These are phyloP conservation scores for Chytridium lagenaria DNA, from an alignment of 371 early-diverging fungal genomes.

Conservation along the genomic window DNA sequence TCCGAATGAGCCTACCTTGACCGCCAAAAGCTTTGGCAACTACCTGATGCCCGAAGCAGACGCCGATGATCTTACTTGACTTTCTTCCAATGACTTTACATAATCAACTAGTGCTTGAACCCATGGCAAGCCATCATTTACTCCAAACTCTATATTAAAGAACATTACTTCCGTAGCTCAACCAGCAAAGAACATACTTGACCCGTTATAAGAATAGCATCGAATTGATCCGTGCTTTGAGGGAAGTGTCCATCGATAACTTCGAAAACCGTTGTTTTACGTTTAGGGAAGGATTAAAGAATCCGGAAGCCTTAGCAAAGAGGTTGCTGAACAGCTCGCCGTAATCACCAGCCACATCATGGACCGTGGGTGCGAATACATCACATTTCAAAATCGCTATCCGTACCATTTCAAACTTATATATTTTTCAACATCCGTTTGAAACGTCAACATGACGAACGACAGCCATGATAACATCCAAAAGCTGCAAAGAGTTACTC, in stretches of 20 bases:
- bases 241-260: conserved; percentile 38
- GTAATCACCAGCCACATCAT: conserved; percentile 19
- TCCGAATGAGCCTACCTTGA: conserved; percentile 35
- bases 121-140: conserved; percentile 64
- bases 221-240: conserved; percentile 21
- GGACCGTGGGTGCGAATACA: conserved; percentile 15
- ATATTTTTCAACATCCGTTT: not conserved
- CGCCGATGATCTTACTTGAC: conserved; percentile 54
- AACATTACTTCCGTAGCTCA: not conserved
- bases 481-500: not conserved
- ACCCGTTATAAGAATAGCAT: conserved; percentile 40
- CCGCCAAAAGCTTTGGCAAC: conserved; percentile 71
- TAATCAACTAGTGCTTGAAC: conserved; percentile 60
- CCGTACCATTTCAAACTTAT: not conserved
- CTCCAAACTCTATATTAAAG: conserved; percentile 38
- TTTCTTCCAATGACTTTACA: conserved; percentile 40
- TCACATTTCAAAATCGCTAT: conserved; percentile 31
- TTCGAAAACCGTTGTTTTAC: conserved; percentile 25
- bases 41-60: conserved; percentile 82
- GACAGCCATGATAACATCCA: too few species aligned
- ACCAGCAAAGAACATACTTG: conserved; percentile 26
- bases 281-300: not conserved
- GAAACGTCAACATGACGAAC: too few species aligned
- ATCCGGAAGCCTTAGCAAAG: not conserved
- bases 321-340: conserved; percentile 18